Conservation (phyloP, 371 early-diverging fungal species). For the Amoeboaphelidium protococcarum region DNA sequence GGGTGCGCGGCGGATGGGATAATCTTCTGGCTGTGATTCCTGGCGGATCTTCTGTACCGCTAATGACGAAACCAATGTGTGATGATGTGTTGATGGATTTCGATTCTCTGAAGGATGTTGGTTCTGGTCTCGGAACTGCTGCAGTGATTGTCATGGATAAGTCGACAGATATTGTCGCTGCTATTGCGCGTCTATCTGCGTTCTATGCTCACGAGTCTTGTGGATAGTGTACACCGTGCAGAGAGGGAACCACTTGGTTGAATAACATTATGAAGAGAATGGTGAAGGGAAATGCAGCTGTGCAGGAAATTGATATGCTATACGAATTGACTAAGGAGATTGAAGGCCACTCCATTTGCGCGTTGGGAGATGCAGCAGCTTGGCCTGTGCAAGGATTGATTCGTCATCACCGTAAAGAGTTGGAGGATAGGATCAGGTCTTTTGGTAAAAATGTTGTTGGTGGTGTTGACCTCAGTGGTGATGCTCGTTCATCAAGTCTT, state of each 20-base stretch:
- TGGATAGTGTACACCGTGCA: conserved; percentile 95
- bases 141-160: conserved; percentile 96
- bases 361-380: conserved; percentile 92
- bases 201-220: conserved; percentile 93
- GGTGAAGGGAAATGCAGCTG: conserved; percentile 55
- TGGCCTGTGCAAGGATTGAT: conserved; percentile 93
- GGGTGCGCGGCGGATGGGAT: conserved; percentile 96
- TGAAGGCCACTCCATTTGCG: conserved; percentile 95
- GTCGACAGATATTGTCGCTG: conserved; percentile 65
- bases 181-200: conserved; percentile 66
- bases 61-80: conserved; percentile 61
- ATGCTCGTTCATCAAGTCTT: too few relatives aligned
- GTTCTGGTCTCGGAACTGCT: conserved; percentile 81
- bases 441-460: too few relatives aligned
- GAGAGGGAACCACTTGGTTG: conserved; percentile 82
- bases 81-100: conserved; percentile 91
- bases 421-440: conserved; percentile 55
- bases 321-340: conserved; percentile 78
- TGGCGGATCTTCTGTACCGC: conserved; percentile 85
- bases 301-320: conserved; percentile 70
- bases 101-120: conserved; percentile 75
- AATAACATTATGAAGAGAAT: conserved; percentile 84
- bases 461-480: too few relatives aligned
- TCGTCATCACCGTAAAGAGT: conserved; percentile 72
- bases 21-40: conserved; percentile 88